A percentile compares a stretch with the other conserved stretches of the same genome.
These are phyloP conservation scores for Neonectria neomacrospora DNA, from an alignment of 2,329 filamentous ascomycete genomes.

Conservation along the genomic window DNA sequence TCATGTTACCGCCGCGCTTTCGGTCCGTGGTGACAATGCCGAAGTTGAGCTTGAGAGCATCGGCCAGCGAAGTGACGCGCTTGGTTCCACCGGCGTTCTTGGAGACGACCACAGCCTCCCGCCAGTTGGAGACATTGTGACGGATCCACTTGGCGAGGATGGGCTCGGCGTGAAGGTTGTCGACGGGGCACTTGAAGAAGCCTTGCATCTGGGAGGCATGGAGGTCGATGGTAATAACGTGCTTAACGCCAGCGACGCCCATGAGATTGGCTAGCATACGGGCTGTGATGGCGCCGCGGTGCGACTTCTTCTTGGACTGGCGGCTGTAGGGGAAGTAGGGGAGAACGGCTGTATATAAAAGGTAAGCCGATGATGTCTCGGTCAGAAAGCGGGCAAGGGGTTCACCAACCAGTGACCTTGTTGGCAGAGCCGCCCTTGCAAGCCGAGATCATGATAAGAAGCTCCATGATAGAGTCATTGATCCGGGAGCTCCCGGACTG, in stretches of 20 bases:
- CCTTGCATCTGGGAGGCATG: conserved; percentile 99
- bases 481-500: conserved; percentile 96
- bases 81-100: conserved; percentile 99
- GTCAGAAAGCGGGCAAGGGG: conserved; percentile 20
- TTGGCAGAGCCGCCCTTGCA: conserved; percentile 98
- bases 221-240: conserved; percentile 96
- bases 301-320: conserved; percentile 99
- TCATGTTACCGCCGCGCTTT: conserved; percentile 76
- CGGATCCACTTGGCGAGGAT: conserved; percentile 96
- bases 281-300: conserved; percentile 94
- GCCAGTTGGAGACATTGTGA: conserved; percentile 87
- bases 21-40: conserved; percentile 92
- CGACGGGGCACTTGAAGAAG: conserved; percentile 97
- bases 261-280: conserved; percentile 97
- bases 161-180: conserved; percentile 96
- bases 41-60: conserved; percentile 96
- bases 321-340: conserved; percentile 99
- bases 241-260: conserved; percentile 92
- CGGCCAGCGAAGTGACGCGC: conserved; percentile 93
- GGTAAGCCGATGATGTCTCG: conserved; percentile 32
- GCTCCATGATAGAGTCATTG: conserved; percentile 99
- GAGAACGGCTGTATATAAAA: conserved; percentile 72
- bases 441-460: conserved; percentile 98
- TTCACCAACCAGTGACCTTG: conserved; percentile 86
- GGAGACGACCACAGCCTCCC: conserved; percentile 92